Base-by-base conservation (phyloP, 1,284 basidiomycete genomes). In the Microbotryum violaceum region DNA sequence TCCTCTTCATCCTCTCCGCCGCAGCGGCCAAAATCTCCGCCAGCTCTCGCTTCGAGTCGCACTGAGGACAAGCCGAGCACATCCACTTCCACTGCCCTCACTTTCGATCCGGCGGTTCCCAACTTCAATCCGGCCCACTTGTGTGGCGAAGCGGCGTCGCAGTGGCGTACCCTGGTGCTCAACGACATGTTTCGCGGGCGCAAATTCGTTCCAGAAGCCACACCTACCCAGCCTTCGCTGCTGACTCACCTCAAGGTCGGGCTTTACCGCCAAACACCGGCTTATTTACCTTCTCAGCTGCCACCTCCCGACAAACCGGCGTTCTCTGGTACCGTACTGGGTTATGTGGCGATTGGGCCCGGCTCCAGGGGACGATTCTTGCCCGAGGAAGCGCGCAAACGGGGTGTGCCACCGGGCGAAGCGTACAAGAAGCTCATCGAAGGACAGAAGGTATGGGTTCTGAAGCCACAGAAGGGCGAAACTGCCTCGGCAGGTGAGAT, bases 301-400 rank as follows among this genome's bases (percentile, higher is more conserved):
- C 69, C 70, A 10, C 31, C 57, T 7, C 56, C 58, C 25, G 31
- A 31, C 6, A 2, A 45, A 18, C 27, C 60, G 18, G 56, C 56
- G 21, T 53, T 56, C 10, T 61, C 55, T 9, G 67, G 67, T 25
- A 65, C 71, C 1, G 66, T 72, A 0, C 49, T 73, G 1, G 76
- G 77, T 25, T 96, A 92, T 73, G 80, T 93, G 27, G 75, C 87
- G 49, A 80, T 89, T 54, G 89, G 90, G 0, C 88, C 91, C 0
- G 79, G 79, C 3, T 78, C 85, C 46, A 83, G 90, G 4, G 92
- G 92, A n/a, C 91, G 89, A 75, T 94, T 97, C 72, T 83, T 94
- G 66, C 83, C 76, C 0, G 75, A 76, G 60, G 85, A 83, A 66
- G 89, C 91, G 0, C 72, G 78, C 7, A 81, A 77, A 42, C 78